Percentiles rank a stretch among this genome's conserved stretches.
Conservation (phyloP, 1,139 yeast species). For the Lodderomyces oxycetoniae region DNA sequence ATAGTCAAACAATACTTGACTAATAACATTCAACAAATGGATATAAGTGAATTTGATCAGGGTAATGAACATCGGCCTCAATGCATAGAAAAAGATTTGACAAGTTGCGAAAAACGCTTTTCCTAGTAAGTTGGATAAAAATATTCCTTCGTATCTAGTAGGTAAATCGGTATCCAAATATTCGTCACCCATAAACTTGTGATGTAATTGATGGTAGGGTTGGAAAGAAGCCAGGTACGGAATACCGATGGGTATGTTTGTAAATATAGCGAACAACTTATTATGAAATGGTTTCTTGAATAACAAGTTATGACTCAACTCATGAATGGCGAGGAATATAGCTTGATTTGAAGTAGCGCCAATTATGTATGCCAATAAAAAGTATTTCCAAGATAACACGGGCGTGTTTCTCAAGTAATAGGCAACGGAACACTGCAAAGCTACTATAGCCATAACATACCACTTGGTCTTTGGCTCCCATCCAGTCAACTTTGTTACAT, state of each 20-base stretch:
- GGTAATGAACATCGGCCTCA: slow-evolving; percentile 84
- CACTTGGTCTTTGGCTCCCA: slow-evolving; percentile 84
- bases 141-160: slow-evolving; percentile 66
- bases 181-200: slow-evolving; percentile 86
- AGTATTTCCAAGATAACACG: slow-evolving; percentile 51
- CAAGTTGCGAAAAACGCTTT: slow-evolving; percentile 88
- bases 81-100: slow-evolving; percentile 83
- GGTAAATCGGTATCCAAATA: slow-evolving; percentile 85
- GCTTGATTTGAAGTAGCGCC: slow-evolving; percentile 90
- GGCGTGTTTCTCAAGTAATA: slow-evolving; percentile 53
- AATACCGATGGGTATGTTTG: slow-evolving; percentile 82
- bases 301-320: slow-evolving; percentile 78
- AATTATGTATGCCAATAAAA: slow-evolving; percentile 62
- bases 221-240: slow-evolving; percentile 90
- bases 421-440: slow-evolving; percentile 60
- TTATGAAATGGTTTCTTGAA: slow-evolving; percentile 76
- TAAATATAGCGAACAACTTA: slow-evolving; percentile 69
- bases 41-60: slow-evolving; percentile 68
- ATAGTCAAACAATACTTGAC: slow-evolving; percentile 56
- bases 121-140: slow-evolving; percentile 74
- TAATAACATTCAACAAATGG: slow-evolving; percentile 63
- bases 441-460: slow-evolving; percentile 60
- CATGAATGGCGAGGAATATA: slow-evolving; percentile 82
- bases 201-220: slow-evolving; percentile 89
- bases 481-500: slow-evolving; percentile 75